These are phyloP conservation scores for Neurospora sp. DNA, from an alignment of 495 filamentous ascomycete species.

Conservation along the genomic window DNA sequence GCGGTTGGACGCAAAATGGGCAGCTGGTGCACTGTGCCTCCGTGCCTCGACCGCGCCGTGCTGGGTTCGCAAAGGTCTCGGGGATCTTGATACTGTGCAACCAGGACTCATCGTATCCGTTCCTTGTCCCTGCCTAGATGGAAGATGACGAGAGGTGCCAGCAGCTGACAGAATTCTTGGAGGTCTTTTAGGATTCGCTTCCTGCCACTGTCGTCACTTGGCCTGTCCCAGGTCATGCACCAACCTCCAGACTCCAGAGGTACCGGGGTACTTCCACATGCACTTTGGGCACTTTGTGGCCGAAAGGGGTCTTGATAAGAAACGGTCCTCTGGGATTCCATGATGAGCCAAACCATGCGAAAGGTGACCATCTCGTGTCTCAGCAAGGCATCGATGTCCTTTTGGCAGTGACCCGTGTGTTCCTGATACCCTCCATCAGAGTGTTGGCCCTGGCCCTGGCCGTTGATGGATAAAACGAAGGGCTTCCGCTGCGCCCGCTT, in stretches of 20 bases:
- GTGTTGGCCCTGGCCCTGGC: neutral
- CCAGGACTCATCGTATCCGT: neutral
- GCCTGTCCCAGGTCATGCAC: neutral
- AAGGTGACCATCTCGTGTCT: neutral
- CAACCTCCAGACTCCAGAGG: neutral
- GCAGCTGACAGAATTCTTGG: neutral
- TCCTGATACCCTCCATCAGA: neutral
- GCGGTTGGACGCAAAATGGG: neutral
- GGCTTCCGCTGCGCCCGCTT: neutral
- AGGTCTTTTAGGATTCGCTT: neutral
- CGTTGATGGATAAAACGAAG: neutral
- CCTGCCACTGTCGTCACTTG: neutral
- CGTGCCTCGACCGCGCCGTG: neutral
- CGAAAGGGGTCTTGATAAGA: neutral
- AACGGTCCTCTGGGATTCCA: neutral
- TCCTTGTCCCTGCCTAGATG: neutral
- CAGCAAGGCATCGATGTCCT: neutral
- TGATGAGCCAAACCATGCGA: neutral
- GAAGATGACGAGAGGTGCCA: neutral
- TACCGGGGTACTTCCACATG: neutral
- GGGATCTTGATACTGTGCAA: neutral
- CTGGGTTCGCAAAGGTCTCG: neutral
- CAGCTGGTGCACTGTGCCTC: neutral
- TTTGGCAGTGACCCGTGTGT: neutral
- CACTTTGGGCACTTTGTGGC: neutral